These are phyloP conservation scores for Glebionis coronaria DNA, from an alignment of 129 eudicot genomes.

Conservation along the genomic window DNA sequence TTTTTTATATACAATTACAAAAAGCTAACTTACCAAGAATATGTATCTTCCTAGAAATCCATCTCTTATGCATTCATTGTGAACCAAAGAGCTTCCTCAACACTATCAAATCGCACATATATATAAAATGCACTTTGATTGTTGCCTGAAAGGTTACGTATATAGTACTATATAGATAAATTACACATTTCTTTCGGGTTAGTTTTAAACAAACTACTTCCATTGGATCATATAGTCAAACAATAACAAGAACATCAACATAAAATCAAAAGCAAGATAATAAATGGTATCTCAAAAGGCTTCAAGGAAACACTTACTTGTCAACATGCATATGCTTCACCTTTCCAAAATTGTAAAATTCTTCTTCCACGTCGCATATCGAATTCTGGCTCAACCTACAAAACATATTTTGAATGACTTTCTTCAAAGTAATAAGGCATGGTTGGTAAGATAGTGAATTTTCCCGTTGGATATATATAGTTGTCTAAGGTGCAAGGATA, in stretches of 20 bases:
- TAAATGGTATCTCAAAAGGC: neutral
- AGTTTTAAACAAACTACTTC: neutral
- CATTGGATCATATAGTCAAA: neutral
- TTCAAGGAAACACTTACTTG: constrained; percentile 49
- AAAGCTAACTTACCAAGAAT: too few relatives aligned
- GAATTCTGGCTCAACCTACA: constrained; percentile 89
- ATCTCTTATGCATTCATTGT: too few relatives aligned
- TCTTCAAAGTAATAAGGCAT: constrained; percentile 4
- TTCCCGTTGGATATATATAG: too few relatives aligned
- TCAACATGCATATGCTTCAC: constrained; percentile 87
- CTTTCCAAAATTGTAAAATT: constrained; percentile 81
- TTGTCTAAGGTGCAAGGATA: too few relatives aligned
- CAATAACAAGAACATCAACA: neutral
- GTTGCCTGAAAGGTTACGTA: too few relatives aligned
- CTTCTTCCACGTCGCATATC: constrained; percentile 85
- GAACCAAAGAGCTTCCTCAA: too few relatives aligned
- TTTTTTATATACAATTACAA: too few relatives aligned
- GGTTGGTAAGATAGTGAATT: too few relatives aligned
- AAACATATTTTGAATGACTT: constrained; percentile 2
- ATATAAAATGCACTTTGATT: too few relatives aligned
- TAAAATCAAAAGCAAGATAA: neutral
- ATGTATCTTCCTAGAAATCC: too few relatives aligned
- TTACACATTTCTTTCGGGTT: neutral
- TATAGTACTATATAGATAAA: too few relatives aligned
- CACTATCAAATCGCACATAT: too few relatives aligned